phyloP scores from a whole-genome alignment of 2,329 filamentous ascomycete genomes.

The Alternaria ethzedia region DNA sequence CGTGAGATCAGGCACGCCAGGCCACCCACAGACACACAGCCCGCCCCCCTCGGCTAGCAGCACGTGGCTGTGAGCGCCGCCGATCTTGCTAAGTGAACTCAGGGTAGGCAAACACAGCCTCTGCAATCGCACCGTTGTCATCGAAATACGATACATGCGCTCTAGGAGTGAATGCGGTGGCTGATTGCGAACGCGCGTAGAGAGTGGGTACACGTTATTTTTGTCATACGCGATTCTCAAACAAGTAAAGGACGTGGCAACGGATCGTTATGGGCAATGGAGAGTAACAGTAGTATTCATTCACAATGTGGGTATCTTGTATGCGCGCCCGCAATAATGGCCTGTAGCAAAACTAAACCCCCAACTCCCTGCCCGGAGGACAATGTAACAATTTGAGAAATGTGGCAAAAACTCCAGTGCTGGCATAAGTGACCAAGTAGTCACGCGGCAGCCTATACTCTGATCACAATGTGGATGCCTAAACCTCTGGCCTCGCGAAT shows the following conservation, averaged over 20 bases:
- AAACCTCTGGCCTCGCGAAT: conserved; percentile 76
- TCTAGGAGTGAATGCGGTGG: background rate
- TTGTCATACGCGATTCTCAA: background rate
- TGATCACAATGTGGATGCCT: conserved; percentile 70
- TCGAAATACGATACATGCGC: background rate
- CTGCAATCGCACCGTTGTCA: background rate
- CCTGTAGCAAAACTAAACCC: background rate
- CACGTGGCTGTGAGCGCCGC: background rate
- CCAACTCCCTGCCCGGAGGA: background rate
- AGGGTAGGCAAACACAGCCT: background rate
- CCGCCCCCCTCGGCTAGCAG: background rate
- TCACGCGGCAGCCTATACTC: conserved; percentile 34
- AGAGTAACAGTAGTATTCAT: background rate
- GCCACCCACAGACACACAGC: conserved; percentile 2
- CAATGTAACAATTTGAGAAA: background rate
- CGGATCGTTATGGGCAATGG: background rate
- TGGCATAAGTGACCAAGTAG: background rate
- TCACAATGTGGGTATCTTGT: conserved; percentile 20
- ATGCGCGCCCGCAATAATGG: conserved; percentile 10
- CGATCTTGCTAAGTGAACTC: background rate
- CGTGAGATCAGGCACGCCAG: background rate
- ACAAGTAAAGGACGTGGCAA: background rate
- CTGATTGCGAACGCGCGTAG: background rate
- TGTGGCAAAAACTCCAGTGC: background rate
- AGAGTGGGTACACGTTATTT: background rate